A percentile compares a stretch with the other conserved stretches of the same genome.
Evolutionary conservation across 139 green algal genomes (phyloP).

Genomic region (Gonium pectorale): DNA sequence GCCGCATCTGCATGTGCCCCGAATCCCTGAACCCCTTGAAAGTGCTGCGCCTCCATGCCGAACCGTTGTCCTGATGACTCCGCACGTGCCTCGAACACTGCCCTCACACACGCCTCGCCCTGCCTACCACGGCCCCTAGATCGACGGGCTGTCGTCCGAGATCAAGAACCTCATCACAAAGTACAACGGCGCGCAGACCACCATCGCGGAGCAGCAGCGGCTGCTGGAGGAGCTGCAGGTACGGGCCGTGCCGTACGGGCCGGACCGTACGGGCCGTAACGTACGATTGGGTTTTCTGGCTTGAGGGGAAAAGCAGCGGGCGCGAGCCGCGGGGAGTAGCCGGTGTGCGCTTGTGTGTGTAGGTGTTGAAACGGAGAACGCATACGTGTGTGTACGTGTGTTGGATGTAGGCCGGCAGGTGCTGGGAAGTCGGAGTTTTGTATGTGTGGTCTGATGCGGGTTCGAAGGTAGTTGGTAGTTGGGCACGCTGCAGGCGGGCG

Average conservation of each 20-base stretch:
- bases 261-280: too few relatives aligned
- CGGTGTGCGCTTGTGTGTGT: not conserved
- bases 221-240: slow-evolving; percentile 41
- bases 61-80: too few relatives aligned
- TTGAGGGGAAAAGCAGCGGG: not conserved
- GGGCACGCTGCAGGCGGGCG: too few relatives aligned
- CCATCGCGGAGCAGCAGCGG: slow-evolving; percentile 41
- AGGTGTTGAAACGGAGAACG: not conserved
- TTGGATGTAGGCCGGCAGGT: not conserved
- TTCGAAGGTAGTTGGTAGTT: too few relatives aligned
- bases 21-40: too few relatives aligned
- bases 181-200: slow-evolving; percentile 40
- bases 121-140: not conserved
- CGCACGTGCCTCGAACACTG: too few relatives aligned
- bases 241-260: not conserved
- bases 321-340: not conserved
- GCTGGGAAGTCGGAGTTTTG: too few relatives aligned
- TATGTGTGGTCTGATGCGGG: too few relatives aligned
- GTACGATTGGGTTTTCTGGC: not conserved
- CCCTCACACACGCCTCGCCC: not conserved
- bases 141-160: slow-evolving; percentile 39
- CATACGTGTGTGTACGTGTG: not conserved
- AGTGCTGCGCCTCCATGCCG: too few relatives aligned
- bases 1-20: too few relatives aligned
- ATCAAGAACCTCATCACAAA: slow-evolving; percentile 33